Evolutionary conservation across 1,284 basidiomycete species (phyloP).

Genomic region (Trichosporon faecale): DNA sequence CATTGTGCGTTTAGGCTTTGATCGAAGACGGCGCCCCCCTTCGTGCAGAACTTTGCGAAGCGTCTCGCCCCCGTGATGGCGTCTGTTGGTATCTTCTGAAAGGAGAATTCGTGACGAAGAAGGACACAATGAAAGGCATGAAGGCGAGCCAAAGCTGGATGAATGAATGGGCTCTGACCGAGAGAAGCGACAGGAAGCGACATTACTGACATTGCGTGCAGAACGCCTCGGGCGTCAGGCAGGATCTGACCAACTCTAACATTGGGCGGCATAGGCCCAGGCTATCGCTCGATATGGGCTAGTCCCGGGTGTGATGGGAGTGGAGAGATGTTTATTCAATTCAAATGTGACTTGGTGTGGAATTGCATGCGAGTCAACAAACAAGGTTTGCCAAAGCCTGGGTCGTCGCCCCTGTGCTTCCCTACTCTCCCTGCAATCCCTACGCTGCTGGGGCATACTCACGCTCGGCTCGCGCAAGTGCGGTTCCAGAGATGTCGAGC

Average conservation of each 20-base stretch:
- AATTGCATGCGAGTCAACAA: background rate
- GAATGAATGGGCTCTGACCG: background rate
- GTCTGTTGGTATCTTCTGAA: background rate
- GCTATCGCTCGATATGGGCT: background rate
- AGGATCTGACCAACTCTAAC: background rate
- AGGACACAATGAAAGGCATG: background rate
- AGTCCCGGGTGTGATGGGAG: background rate
- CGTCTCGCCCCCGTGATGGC: background rate
- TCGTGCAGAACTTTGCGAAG: background rate
- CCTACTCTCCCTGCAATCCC: background rate
- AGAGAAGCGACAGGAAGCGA: background rate
- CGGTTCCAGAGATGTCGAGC: background rate
- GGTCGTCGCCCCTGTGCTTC: background rate
- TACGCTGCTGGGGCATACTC: background rate
- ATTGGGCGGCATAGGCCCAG: background rate
- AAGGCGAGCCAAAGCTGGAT: background rate
- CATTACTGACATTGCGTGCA: background rate
- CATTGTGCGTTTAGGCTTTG: background rate
- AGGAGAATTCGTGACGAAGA: background rate
- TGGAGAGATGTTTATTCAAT: background rate
- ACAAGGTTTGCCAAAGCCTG: conserved; percentile 6
- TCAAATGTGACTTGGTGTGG: conserved; percentile 8
- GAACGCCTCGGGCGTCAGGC: background rate
- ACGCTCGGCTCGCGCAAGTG: background rate
- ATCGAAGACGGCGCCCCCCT: conserved; percentile 3